These are phyloP conservation scores for Claviceps maximensis DNA, from an alignment of 2,329 filamentous ascomycete species.

Conservation along the genomic window DNA sequence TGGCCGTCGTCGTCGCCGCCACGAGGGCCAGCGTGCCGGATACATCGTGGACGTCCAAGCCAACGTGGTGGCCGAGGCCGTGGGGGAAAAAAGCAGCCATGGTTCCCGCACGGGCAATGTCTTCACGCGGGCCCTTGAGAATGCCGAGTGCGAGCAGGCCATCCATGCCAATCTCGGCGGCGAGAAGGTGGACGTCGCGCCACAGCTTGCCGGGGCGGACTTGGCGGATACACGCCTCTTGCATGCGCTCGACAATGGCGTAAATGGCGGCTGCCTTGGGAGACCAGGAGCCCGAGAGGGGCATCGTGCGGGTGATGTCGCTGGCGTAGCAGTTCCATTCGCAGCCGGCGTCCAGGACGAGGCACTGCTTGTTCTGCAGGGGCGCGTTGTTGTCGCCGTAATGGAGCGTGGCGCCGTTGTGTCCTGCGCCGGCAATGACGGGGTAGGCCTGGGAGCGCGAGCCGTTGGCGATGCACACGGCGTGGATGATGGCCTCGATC, in stretches of 20 bases:
- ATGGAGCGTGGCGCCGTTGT: constrained; percentile 76
- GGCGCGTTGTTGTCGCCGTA: constrained; percentile 70
- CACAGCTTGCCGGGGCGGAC: constrained; percentile 58
- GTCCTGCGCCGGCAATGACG: constrained; percentile 73
- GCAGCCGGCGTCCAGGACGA: constrained; percentile 78
- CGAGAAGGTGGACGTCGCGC: constrained; percentile 58
- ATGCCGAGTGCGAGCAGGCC: constrained; percentile 63
- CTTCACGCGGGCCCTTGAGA: constrained; percentile 47
- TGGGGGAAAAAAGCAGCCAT: constrained; percentile 53
- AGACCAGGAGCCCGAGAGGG: constrained; percentile 56
- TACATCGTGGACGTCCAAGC: constrained; percentile 52
- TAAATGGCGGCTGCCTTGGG: constrained; percentile 62
- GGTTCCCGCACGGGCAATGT: constrained; percentile 39
- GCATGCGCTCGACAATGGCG: constrained; percentile 68
- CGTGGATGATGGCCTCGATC: constrained; percentile 65
- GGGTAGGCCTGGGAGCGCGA: constrained; percentile 73
- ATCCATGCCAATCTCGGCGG: constrained; percentile 57
- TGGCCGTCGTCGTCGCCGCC: constrained; percentile 23
- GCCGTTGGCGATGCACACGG: constrained; percentile 57
- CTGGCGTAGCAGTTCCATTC: constrained; percentile 80
- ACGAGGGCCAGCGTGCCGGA: constrained; percentile 22
- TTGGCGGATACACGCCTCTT: constrained; percentile 55
- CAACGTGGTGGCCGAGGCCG: constrained; percentile 51
- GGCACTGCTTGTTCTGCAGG: constrained; percentile 54
- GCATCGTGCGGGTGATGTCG: constrained; percentile 82